Base-by-base conservation (phyloP, 192 early-diverging fungal genomes). In the Podila epicladia region DNA sequence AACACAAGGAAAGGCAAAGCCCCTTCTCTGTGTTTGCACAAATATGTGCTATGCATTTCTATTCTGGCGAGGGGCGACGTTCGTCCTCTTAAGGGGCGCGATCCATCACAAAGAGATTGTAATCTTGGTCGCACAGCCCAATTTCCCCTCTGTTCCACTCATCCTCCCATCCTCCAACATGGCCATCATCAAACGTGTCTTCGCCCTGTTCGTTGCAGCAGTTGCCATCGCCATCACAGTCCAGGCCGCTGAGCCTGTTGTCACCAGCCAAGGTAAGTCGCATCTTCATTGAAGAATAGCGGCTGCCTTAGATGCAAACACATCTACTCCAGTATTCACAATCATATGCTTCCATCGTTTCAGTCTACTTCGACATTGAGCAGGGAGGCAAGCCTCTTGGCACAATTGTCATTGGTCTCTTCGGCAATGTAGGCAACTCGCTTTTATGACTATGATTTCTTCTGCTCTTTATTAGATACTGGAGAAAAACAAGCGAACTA, bases 341-440 rank as follows among this genome's bases (percentile, higher is more conserved):
- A 33, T 20, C 33, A 49, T 9, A 12, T 33, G 19, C 45, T 41
- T 31, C 38, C 33, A 57, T 50, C 37, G 31, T 55, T 33, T 20
- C 32, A 83, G 97, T 98, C 33, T 96, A 84, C 84, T 94, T 98
- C 80, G 95, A 97, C 73, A 91, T 98, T 50, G 84, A 88, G 74
- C 92, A 95, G 69, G 95, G 92, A 65, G 89, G 90, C 86, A 73
- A 92, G 71, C 66, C 86, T 58, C 84, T 94, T n/a, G 93, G 90
- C 38, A 82, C 87, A 49, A 84, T 94, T 64, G 87, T 91, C 33
- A 88, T 95, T 50, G 93, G 93, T 20, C 85, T 95, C 60, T 95
- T 85, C 67, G 93, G 93, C 31, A 84, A 93, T n/a, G 85, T 88
- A 72, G 71, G 75, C 57, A 87, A 84, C 19, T 75, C 66, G 9